phyloP scores from a whole-genome alignment of 2,329 filamentous ascomycete genomes.

The Sphaceloma murrayae region DNA sequence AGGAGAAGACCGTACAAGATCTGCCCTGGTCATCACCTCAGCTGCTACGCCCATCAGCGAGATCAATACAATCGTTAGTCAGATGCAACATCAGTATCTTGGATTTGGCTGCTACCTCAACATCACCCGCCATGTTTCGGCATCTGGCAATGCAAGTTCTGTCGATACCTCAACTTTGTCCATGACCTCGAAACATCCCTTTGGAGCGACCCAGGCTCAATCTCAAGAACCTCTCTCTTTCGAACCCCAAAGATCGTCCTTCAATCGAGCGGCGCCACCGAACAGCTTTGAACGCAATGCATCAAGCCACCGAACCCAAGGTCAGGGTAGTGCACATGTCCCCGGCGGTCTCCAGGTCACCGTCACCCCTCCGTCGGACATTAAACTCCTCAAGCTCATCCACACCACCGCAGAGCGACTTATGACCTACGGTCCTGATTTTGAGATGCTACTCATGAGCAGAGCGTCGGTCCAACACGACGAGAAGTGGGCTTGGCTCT shows the following conservation, averaged over 20 bases:
- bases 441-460: slow-evolving; percentile 87
- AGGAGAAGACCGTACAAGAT: slow-evolving; percentile 39
- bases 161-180: slow-evolving; percentile 37
- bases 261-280: slow-evolving; percentile 37
- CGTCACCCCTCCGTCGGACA: slow-evolving; percentile 63
- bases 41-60: slow-evolving; percentile 73
- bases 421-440: slow-evolving; percentile 50
- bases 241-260: slow-evolving; percentile 34
- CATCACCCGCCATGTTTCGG: slow-evolving; percentile 74
- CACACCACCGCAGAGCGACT: slow-evolving; percentile 79
- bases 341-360: slow-evolving; percentile 23
- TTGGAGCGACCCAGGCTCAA: slow-evolving; percentile 56
- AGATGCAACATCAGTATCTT: slow-evolving; percentile 72
- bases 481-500: slow-evolving; percentile 90
- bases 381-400: slow-evolving; percentile 71
- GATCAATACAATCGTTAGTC: slow-evolving; percentile 69
- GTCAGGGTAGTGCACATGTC: slow-evolving; percentile 15
- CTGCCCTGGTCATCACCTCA: slow-evolving; percentile 71
- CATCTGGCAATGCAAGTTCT: slow-evolving; percentile 34
- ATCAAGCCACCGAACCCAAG: slow-evolving; percentile 19
- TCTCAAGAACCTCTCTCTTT: slow-evolving; percentile 38
- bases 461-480: slow-evolving; percentile 72
- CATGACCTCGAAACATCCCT: slow-evolving; percentile 39
- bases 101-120: slow-evolving; percentile 76
- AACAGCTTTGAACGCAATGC: slow-evolving; percentile 24